A percentile compares a stretch with the other conserved stretches of the same genome.
Evolutionary conservation across 2,329 filamentous ascomycete species (phyloP).

Genomic region (Plenodomus lindquistii): DNA sequence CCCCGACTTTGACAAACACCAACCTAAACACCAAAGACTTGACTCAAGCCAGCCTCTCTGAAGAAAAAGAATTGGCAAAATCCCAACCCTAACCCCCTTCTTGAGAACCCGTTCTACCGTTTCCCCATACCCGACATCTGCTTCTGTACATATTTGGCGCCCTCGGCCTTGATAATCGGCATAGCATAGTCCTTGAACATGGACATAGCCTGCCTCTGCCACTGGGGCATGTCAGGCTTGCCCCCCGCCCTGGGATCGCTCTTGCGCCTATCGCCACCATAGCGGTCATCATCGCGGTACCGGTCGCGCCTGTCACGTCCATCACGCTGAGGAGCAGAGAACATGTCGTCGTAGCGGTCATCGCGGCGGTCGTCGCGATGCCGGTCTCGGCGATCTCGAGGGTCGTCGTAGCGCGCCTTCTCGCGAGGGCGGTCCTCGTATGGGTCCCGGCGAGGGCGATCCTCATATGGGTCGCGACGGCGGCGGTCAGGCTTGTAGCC

Average conservation of each 20-base stretch:
- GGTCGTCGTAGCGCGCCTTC: conserved; percentile 11
- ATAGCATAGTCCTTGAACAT: conserved; percentile 41
- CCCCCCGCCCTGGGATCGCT: conserved; percentile 11
- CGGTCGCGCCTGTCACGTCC: conserved; percentile 15
- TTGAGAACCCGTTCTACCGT: conserved; percentile 3
- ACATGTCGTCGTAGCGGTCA: conserved; percentile 25
- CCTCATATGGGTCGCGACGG: conserved; percentile 8
- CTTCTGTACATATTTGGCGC: conserved; percentile 35
- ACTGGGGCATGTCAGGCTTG: conserved; percentile 25
- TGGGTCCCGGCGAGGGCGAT: conserved; percentile 6
- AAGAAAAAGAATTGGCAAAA: no score
- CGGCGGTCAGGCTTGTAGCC: conserved; percentile 17
- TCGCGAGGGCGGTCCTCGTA: conserved; percentile 20
- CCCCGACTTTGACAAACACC: background rate
- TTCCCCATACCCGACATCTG: conserved; percentile 30
- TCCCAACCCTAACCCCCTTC: no score
- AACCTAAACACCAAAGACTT: no score
- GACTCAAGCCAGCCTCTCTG: no score
- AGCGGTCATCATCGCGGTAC: conserved; percentile 14
- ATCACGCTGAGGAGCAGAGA: conserved; percentile 1
- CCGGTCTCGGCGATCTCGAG: conserved; percentile 11
- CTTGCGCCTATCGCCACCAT: conserved; percentile 14
- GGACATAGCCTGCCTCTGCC: conserved; percentile 37
- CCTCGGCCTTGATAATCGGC: conserved; percentile 39
- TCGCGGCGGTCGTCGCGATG: conserved; percentile 17